Base-by-base conservation (phyloP, 148 eudicot species). In the Drosera capensis region DNA sequence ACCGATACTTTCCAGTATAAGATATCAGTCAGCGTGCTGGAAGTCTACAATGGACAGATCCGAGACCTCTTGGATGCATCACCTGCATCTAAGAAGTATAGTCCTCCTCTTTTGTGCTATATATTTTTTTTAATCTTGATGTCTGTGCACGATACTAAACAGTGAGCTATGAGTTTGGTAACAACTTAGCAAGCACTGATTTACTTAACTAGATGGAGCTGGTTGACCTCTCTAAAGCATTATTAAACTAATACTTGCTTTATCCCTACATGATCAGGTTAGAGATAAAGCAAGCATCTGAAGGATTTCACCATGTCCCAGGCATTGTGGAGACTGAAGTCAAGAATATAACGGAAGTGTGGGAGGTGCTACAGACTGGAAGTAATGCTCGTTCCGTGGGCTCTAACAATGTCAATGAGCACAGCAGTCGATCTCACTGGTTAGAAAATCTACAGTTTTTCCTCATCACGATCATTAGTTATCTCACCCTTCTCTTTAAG, bases 401-500 rank as follows among this genome's bases (percentile, higher is more conserved):
- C 25, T 83, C 96, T 36, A 88, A 80, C 55, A 84, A 83, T 43
- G 86, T 88, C 45, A 88, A 88, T 46, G 94, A 88, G 63, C 94
- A 84, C 44, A 88, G 96, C 58, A 88, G 94, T 52, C 92, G 94
- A 18, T 88, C 96, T 64, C 94, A 88, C 65, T 83, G 96, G 94
- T 87, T 62, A 57, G 46, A 14, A 16, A n/a, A 23, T n/a, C 31
- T 45, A 23, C 11, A n/a, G 14, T 23, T 14, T 25, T 25, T 23
- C 23, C 8, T 9, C 20, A 3, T 26, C 38, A 14, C 6, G 36
- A 1, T 23, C 26, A 50, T 2, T 13, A 51, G 5, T 51, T 3
- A 7, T 40, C 15, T 13, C 15, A 1, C 19, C 34, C 8, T 28
- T 8, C 20, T 18, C 18, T 23, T 23, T 40, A 38, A 28, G 44